Evolutionary conservation across 176 grass and related monocot species (phyloP), one percentile per base, ranked within the genome.

Genomic region (Raddia distichophylla): DNA sequence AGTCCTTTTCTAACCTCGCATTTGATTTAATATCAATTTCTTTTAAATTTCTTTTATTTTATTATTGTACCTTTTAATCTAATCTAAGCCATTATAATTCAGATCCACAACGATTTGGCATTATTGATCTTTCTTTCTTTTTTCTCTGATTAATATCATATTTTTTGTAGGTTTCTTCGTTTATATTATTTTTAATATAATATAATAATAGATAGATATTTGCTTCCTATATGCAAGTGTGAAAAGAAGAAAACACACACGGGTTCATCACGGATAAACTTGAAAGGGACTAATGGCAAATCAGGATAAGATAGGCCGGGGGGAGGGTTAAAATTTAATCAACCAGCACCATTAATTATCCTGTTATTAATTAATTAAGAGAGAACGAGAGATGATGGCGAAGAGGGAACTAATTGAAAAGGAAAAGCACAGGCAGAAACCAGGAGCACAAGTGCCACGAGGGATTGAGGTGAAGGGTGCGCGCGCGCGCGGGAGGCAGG

Each of bases 391-490:
- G 27, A 27, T 27, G 27, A 27, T 27, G 27, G 27, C 27, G 27
- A 10, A 1, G 9, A 1, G 42, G 10, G 44, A 47, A 12, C 0
- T 34, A 42, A 40, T 4, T 4, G 20, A 43, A 75, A 27, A 11
- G 4, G 3, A n/a, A 67, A 70, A 71, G 56, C 42, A 34, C 45
- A 12, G 14, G 14, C 14, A 19, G 7, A 32, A 70, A 16, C 0
- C 6, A 51, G 51, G 64, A 63, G 20, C 72, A 63, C 78, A 19
- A 2, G 63, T 50, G 79, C 85, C 79, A 82, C 85, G 85, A 10
- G 5, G 55, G 75, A 77, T 1, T 3, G 77, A 80, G 17, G 60
- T 1, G 13, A 43, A 45, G 0, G 40, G 13, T 3, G 34, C 54
- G 44, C 50, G 67, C 16, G 42, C 8, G 22, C 12, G 77, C 33